phyloP scores from a whole-genome alignment of 1,284 basidiomycete genomes.

The Meira miltonrushii region DNA sequence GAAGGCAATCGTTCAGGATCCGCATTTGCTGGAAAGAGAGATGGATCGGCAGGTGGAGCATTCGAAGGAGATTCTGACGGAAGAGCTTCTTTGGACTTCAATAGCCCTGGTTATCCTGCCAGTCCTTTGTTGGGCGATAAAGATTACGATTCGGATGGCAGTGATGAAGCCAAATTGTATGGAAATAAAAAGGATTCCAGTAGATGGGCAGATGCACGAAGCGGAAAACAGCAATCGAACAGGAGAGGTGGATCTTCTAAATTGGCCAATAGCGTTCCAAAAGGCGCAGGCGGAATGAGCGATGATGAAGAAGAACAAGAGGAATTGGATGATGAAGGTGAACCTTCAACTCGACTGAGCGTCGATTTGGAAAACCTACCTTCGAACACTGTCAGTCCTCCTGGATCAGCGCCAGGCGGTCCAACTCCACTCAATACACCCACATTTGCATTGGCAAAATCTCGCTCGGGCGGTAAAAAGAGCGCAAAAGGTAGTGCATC shows the following conservation, averaged over 20 bases:
- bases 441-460: constrained; percentile 31
- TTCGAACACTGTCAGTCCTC: constrained; percentile 23
- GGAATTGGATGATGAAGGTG: neutral
- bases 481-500: constrained; percentile 20
- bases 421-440: constrained; percentile 50
- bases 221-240: neutral
- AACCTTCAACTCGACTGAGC: constrained; percentile 19
- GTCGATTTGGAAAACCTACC: constrained; percentile 44
- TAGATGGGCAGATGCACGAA: neutral
- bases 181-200: constrained; percentile 3
- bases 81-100: constrained; percentile 23
- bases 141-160: constrained; percentile 15
- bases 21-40: constrained; percentile 20
- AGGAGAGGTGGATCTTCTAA: constrained; percentile 1
- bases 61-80: constrained; percentile 19
- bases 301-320: neutral
- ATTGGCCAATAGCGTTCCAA: too few relatives aligned
- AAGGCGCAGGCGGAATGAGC: neutral
- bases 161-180: neutral
- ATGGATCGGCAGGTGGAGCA: neutral
- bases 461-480: constrained; percentile 24
- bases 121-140: constrained; percentile 24
- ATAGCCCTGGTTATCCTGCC: constrained; percentile 28
- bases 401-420: constrained; percentile 13
- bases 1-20: constrained; percentile 25